Conservation (phyloP, 441 rosid species). For the Bruguiera hainesii region DNA sequence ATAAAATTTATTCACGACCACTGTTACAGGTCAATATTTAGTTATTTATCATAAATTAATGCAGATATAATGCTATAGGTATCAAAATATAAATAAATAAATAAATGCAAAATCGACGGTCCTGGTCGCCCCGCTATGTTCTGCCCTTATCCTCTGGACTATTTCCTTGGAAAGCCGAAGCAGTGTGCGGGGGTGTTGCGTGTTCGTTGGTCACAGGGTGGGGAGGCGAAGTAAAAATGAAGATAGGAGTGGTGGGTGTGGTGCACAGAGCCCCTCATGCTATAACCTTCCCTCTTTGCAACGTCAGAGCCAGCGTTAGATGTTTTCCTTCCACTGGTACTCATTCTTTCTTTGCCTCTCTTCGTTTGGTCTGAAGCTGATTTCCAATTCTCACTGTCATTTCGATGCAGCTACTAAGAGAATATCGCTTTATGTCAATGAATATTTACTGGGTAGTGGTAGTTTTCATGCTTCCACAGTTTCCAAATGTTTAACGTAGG, state of each 20-base stretch:
- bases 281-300: slow-evolving; percentile 24
- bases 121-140: neutral
- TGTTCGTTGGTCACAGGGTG: no score
- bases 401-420: neutral
- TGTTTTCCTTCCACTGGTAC: slow-evolving; percentile 42
- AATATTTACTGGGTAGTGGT: no score
- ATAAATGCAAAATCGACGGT: neutral
- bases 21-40: no score
- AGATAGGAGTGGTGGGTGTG: slow-evolving; percentile 30
- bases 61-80: no score
- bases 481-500: no score
- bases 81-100: no score
- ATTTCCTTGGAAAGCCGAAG: neutral
- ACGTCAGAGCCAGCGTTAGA: slow-evolving; percentile 24
- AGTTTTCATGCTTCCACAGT: no score
- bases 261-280: slow-evolving; percentile 29
- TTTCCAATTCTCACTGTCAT: neutral
- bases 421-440: no score
- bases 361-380: neutral
- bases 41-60: no score
- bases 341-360: neutral
- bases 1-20: no score
- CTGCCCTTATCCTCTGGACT: slow-evolving; percentile 25
- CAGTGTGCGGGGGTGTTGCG: neutral
- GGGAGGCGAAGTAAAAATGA: slow-evolving; percentile 22